Evolutionary conservation across 2,329 filamentous ascomycete species (phyloP).

Genomic region (Bipolaris cookei): DNA sequence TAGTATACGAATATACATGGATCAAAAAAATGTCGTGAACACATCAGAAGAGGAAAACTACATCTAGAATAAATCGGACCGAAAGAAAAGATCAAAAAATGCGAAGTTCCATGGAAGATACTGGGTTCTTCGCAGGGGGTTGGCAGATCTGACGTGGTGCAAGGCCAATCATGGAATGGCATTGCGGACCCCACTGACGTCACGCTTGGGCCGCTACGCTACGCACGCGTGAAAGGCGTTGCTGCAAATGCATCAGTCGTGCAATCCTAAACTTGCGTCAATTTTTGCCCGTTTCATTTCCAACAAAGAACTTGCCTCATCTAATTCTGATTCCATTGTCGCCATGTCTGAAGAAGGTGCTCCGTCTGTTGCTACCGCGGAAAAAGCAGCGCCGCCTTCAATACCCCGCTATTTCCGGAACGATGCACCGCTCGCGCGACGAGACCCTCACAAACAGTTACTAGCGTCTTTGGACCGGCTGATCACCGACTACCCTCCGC

Average conservation of each 20-base stretch:
- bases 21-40: background rate
- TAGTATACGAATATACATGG: no score
- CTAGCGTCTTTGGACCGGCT: conserved; percentile 58
- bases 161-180: background rate
- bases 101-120: background rate
- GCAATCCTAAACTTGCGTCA: conserved; percentile 10
- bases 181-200: conserved; percentile 24
- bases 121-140: background rate
- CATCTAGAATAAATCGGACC: no score
- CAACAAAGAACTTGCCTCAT: conserved; percentile 7
- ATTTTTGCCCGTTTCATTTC: conserved; percentile 2
- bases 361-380: conserved; percentile 19
- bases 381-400: conserved; percentile 31
- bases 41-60: background rate
- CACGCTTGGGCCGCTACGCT: conserved; percentile 14
- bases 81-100: background rate
- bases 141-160: background rate
- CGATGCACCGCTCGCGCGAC: conserved; percentile 43
- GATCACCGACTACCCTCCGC: conserved; percentile 56
- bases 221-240: background rate
- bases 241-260: conserved; percentile 7
- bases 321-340: background rate
- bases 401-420: conserved; percentile 53
- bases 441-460: conserved; percentile 59
- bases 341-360: conserved; percentile 40